A percentile compares a stretch with the other conserved stretches of the same genome.
Conservation (phyloP, 148 eudicot genomes). For the Persicaria tinctoria region DNA sequence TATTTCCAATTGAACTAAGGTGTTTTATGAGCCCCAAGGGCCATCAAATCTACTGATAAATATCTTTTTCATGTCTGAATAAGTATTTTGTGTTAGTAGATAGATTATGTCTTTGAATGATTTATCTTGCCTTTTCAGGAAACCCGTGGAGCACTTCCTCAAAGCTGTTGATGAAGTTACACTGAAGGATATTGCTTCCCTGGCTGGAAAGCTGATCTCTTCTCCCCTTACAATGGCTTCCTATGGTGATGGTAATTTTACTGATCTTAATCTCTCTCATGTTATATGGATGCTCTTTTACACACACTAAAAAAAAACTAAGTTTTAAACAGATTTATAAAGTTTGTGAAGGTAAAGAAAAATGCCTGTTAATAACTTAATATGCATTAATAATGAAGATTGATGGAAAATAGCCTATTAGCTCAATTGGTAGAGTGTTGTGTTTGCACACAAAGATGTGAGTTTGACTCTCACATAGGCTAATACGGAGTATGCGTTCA, state of each 20-base stretch:
- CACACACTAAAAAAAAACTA: too few species aligned
- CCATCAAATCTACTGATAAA: background rate
- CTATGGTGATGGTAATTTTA: conserved; percentile 64
- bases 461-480: too few species aligned
- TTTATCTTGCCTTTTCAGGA: conserved; percentile 7
- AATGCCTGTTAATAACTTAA: too few species aligned
- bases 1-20: too few species aligned
- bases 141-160: conserved; percentile 50
- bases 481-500: too few species aligned
- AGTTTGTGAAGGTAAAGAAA: too few species aligned
- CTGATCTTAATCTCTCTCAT: background rate
- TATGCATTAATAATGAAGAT: too few species aligned
- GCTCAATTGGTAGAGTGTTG: too few species aligned
- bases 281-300: background rate
- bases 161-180: conserved; percentile 58
- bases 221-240: conserved; percentile 91
- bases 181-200: conserved; percentile 43
- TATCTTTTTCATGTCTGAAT: background rate
- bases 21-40: background rate
- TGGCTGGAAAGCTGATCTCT: conserved; percentile 51
- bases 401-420: too few species aligned
- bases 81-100: background rate
- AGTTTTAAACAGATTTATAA: too few species aligned
- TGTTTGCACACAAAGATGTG: too few species aligned
- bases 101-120: background rate